These are phyloP conservation scores for Phytophthora constricta DNA, from an alignment of 352 stramenopile genomes.

Conservation along the genomic window DNA sequence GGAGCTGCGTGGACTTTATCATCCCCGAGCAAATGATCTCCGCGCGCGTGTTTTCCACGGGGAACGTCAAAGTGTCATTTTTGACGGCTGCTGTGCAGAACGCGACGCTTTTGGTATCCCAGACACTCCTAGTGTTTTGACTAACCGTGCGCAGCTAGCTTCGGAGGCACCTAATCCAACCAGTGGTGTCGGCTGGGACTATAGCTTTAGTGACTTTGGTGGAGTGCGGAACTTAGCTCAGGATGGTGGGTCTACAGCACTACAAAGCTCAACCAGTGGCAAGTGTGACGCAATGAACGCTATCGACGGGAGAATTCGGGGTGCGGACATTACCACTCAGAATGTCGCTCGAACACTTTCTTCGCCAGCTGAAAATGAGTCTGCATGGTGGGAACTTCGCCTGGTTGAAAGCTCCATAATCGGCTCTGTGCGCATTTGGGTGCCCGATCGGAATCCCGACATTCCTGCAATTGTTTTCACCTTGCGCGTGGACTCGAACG, in stretches of 20 bases:
- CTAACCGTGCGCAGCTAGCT: constrained; percentile 54
- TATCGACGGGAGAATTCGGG: constrained; percentile 67
- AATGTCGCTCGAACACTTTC: constrained; percentile 56
- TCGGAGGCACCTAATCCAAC: constrained; percentile 53
- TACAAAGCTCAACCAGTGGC: constrained; percentile 76
- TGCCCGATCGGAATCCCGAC: constrained; percentile 36
- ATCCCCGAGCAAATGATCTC: constrained; percentile 66
- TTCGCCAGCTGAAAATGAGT: constrained; percentile 26
- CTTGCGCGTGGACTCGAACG: constrained; percentile 41
- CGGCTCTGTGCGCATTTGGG: constrained; percentile 69
- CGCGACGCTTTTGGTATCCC: constrained; percentile 56
- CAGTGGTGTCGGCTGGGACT: constrained; percentile 75
- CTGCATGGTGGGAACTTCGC: constrained; percentile 78
- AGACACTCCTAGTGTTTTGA: constrained; percentile 36
- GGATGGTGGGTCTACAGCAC: constrained; percentile 51
- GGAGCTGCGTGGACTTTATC: constrained; percentile 67
- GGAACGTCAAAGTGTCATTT: constrained; percentile 41
- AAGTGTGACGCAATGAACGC: constrained; percentile 59
- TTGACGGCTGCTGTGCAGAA: constrained; percentile 48
- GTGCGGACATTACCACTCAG: constrained; percentile 44
- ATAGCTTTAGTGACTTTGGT: constrained; percentile 66
- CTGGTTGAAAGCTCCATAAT: constrained; percentile 50
- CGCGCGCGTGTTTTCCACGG: constrained; percentile 60
- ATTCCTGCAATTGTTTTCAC: constrained; percentile 38
- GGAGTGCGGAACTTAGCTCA: constrained; percentile 56